phyloP scores from a whole-genome alignment of 2,329 filamentous ascomycete species.

The Dactylellina drechsleri region DNA sequence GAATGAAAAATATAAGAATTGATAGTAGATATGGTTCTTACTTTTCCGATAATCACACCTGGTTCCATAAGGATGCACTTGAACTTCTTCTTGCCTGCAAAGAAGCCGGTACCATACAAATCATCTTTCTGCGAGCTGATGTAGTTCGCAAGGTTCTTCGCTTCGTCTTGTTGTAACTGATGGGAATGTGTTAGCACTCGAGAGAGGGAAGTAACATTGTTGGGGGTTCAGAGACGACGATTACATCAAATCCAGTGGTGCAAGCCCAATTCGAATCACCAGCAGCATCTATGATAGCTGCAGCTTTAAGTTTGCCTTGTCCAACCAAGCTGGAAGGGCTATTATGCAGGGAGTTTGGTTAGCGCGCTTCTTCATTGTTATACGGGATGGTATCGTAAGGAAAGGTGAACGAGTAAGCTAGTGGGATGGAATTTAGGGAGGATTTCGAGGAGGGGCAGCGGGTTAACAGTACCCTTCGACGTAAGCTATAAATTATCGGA shows the following conservation, averaged over 20 bases:
- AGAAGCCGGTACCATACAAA: conserved; percentile 55
- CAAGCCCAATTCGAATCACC: conserved; percentile 84
- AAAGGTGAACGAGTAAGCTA: not conserved
- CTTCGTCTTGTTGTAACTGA: conserved; percentile 64
- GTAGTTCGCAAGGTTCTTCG: conserved; percentile 67
- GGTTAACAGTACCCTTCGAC: conserved; percentile 40
- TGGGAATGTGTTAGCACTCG: not conserved
- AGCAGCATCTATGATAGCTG: conserved; percentile 81
- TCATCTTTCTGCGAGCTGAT: not conserved
- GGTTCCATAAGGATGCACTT: conserved; percentile 62
- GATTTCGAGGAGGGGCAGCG: not conserved
- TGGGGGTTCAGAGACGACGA: not conserved
- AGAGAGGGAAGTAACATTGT: conserved; percentile 39
- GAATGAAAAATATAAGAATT: too few species aligned
- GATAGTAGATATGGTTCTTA: not conserved
- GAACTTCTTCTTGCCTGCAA: not conserved
- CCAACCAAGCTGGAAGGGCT: conserved; percentile 74
- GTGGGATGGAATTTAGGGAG: not conserved
- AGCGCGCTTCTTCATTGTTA: not conserved
- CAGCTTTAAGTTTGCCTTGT: conserved; percentile 82
- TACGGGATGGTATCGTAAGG: not conserved
- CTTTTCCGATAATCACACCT: conserved; percentile 71
- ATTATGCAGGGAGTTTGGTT: not conserved
- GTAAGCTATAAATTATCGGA: conserved; percentile 17
- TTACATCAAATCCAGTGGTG: conserved; percentile 77